Evolutionary conservation across 108 stramenopile species (phyloP).

Genomic region (Cyclostephanos tholiformis): DNA sequence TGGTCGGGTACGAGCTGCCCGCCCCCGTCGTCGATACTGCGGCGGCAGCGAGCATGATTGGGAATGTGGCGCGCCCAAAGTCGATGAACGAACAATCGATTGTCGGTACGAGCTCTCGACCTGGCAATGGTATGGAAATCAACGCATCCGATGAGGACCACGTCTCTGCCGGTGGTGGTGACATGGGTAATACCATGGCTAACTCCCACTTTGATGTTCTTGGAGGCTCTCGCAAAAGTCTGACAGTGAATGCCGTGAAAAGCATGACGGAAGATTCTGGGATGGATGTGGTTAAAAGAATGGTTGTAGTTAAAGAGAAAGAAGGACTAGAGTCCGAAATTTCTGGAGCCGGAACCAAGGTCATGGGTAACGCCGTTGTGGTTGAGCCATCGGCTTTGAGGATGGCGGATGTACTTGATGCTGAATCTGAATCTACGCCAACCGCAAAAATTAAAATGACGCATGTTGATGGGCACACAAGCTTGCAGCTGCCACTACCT

Average conservation of each 20-base stretch:
- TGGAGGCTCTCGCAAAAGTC: background rate
- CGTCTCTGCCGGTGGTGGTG: background rate
- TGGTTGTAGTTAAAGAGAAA: background rate
- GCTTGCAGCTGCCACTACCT: background rate
- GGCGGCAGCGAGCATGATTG: background rate
- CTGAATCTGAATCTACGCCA: background rate
- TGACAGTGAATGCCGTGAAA: background rate
- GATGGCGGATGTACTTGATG: too few relatives aligned
- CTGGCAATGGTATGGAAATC: background rate
- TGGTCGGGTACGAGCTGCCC: conserved; percentile 11
- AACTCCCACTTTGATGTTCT: background rate
- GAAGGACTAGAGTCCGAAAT: background rate
- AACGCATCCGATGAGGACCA: too few relatives aligned
- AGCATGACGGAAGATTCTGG: background rate
- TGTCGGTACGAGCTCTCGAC: background rate
- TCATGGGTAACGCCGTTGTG: background rate
- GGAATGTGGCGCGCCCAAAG: background rate
- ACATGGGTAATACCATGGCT: background rate
- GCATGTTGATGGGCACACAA: background rate
- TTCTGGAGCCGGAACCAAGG: background rate
- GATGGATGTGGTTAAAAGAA: too few relatives aligned
- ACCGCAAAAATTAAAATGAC: background rate
- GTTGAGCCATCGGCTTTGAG: background rate
- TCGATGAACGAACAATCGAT: background rate
- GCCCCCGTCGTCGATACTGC: background rate